These are phyloP conservation scores for Ascochyta koolunga DNA, from an alignment of 2,329 filamentous ascomycete genomes.

Conservation along the genomic window DNA sequence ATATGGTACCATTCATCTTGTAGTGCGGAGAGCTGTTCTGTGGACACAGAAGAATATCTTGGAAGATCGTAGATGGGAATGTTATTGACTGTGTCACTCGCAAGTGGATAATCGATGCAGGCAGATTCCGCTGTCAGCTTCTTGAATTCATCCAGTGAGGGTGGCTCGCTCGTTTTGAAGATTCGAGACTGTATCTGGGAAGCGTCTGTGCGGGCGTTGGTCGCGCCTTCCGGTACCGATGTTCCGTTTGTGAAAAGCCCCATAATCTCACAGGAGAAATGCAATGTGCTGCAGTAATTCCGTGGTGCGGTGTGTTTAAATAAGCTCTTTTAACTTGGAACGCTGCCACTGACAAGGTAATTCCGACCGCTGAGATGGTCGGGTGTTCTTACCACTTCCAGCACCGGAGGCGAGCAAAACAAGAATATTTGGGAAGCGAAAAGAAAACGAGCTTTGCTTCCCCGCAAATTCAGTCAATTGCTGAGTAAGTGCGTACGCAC, in stretches of 20 bases:
- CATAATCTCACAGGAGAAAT: not conserved
- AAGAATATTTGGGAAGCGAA: not conserved
- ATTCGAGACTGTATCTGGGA: slow-evolving; percentile 31
- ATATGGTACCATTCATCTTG: slow-evolving; percentile 68
- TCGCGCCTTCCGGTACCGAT: not conserved
- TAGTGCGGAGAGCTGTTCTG: slow-evolving; percentile 47
- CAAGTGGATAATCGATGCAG: slow-evolving; percentile 55
- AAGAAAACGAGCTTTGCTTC: not conserved
- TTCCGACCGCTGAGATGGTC: not conserved
- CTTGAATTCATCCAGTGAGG: slow-evolving; percentile 54
- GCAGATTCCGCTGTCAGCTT: slow-evolving; percentile 52
- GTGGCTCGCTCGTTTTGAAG: slow-evolving; percentile 36
- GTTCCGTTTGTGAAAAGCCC: not conserved
- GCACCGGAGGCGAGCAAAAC: not conserved
- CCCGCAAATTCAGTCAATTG: not conserved
- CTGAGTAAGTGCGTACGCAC: not conserved
- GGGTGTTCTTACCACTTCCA: not conserved
- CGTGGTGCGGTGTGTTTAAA: not conserved
- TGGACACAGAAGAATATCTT: slow-evolving; percentile 43
- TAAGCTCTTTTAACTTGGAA: not conserved
- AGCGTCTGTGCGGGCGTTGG: not conserved
- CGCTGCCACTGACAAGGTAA: not conserved
- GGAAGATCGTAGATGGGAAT: slow-evolving; percentile 63
- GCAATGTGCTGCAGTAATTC: not conserved
- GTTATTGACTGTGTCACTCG: slow-evolving; percentile 54